Conservation (phyloP, 495 filamentous ascomycete genomes). For the Aspergillus campestris region DNA sequence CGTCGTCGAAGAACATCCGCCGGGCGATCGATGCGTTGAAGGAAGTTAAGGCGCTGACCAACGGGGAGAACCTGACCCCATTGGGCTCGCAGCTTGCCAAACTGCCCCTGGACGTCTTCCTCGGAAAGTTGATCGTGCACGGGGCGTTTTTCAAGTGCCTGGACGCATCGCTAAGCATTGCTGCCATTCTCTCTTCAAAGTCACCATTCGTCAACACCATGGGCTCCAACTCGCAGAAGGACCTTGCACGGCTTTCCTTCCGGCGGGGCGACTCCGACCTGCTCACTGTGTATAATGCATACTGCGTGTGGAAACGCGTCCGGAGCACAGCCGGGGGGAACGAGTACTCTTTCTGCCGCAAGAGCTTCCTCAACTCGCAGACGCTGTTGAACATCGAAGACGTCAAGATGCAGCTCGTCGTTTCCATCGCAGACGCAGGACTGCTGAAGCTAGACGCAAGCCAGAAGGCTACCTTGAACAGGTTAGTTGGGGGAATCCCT, state of each 20-base stretch:
- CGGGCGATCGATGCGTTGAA: slow-evolving; percentile 86
- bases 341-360: slow-evolving; percentile 81
- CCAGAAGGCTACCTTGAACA: slow-evolving; percentile 59
- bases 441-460: slow-evolving; percentile 62
- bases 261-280: slow-evolving; percentile 81
- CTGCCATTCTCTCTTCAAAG: slow-evolving; percentile 87
- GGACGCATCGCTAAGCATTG: slow-evolving; percentile 82
- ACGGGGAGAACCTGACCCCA: slow-evolving; percentile 72
- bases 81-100: slow-evolving; percentile 80
- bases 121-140: slow-evolving; percentile 85
- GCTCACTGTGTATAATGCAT: slow-evolving; percentile 87
- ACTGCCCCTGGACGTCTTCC: slow-evolving; percentile 83
- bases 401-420: slow-evolving; percentile 80
- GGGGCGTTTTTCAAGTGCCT: slow-evolving; percentile 81
- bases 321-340: slow-evolving; percentile 56
- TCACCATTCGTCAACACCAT: slow-evolving; percentile 85
- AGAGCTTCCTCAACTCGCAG: slow-evolving; percentile 79
- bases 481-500: slow-evolving; percentile 31
- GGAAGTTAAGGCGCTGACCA: slow-evolving; percentile 83
- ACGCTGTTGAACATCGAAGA: slow-evolving; percentile 88
- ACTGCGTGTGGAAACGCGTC: slow-evolving; percentile 74
- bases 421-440: slow-evolving; percentile 72
- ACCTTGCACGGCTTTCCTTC: slow-evolving; percentile 66
- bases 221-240: slow-evolving; percentile 71
- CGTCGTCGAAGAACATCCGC: slow-evolving; percentile 81